Conservation (phyloP, 2,329 filamentous ascomycete species). For the Fusarium sp. region DNA sequence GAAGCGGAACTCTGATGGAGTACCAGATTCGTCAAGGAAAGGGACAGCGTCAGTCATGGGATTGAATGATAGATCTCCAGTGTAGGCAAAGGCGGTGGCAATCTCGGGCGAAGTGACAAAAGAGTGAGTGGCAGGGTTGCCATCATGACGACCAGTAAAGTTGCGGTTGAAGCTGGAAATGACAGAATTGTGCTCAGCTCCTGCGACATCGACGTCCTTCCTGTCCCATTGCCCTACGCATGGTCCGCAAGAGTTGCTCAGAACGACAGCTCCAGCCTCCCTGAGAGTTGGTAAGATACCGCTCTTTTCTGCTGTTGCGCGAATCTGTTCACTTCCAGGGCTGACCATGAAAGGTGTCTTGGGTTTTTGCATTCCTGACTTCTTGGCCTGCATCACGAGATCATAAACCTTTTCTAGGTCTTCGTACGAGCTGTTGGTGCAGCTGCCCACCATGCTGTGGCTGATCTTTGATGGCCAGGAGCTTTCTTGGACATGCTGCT, state of each 20-base stretch:
- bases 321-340: constrained; percentile 96
- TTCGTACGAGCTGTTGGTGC: constrained; percentile 89
- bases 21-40: constrained; percentile 75
- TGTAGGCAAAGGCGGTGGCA: constrained; percentile 94
- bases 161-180: constrained; percentile 83
- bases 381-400: constrained; percentile 81
- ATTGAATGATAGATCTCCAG: constrained; percentile 94
- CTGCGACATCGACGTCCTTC: constrained; percentile 72
- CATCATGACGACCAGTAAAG: constrained; percentile 55
- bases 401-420: constrained; percentile 97
- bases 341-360: constrained; percentile 95
- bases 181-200: constrained; percentile 83
- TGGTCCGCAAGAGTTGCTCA: constrained; percentile 9
- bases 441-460: constrained; percentile 97
- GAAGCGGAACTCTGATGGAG: neutral
- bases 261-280: constrained; percentile 93
- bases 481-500: constrained; percentile 91
- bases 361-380: constrained; percentile 88
- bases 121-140: constrained; percentile 62
- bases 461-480: constrained; percentile 91
- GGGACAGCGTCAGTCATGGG: constrained; percentile 81
- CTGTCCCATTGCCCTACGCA: constrained; percentile 93
- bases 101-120: constrained; percentile 91
- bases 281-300: constrained; percentile 94
- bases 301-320: constrained; percentile 90